Evolutionary conservation across 2,329 filamentous ascomycete genomes (phyloP).

Genomic region (Verruconis gallopava): DNA sequence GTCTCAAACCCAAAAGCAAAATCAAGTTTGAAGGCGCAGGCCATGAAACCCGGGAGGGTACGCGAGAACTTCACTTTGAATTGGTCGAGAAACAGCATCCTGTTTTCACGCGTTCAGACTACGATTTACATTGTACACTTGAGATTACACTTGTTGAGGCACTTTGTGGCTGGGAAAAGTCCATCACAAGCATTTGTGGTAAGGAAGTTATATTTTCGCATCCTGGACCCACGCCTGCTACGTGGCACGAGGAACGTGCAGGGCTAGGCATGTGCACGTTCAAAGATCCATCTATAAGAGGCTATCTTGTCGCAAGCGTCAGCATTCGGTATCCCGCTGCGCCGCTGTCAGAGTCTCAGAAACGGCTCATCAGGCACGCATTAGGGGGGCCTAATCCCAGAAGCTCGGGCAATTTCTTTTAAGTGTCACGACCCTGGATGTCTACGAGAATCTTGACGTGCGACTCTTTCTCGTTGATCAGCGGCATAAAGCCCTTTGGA

Average conservation of each 20-base stretch:
- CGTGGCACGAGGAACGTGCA: slow-evolving; percentile 5
- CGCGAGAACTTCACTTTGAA: slow-evolving; percentile 7
- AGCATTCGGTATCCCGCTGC: slow-evolving; percentile 1
- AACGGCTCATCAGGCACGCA: slow-evolving; percentile 5
- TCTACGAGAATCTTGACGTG: slow-evolving; percentile 28
- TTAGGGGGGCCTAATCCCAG: slow-evolving; percentile 38
- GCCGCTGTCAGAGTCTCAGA: slow-evolving; percentile 7
- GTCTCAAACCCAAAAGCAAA: slow-evolving; percentile 3
- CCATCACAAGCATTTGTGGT: slow-evolving; percentile 5
- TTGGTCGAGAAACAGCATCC: slow-evolving; percentile 4
- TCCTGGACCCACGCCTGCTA: slow-evolving; percentile 3
- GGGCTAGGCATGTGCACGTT: slow-evolving; percentile 9
- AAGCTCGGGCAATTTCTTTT: slow-evolving; percentile 50
- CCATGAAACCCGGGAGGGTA: slow-evolving; percentile 4
- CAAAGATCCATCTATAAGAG: slow-evolving; percentile 5
- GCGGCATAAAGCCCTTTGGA: slow-evolving; percentile 20
- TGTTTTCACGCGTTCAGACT: slow-evolving; percentile 2
- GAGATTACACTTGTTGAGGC: slow-evolving; percentile 6
- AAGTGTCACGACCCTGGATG: slow-evolving; percentile 35
- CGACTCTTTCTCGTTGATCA: slow-evolving; percentile 21
- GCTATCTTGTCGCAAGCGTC: slow-evolving; percentile 7
- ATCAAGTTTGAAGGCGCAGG: slow-evolving; percentile 7
- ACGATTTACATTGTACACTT: slow-evolving; percentile 7
- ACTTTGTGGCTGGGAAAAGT: slow-evolving; percentile 8
- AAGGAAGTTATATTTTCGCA: slow-evolving; percentile 7